Evolutionary conservation across 768 basidiomycete genomes (phyloP).

Genomic region (Leccinum rimulosum): DNA sequence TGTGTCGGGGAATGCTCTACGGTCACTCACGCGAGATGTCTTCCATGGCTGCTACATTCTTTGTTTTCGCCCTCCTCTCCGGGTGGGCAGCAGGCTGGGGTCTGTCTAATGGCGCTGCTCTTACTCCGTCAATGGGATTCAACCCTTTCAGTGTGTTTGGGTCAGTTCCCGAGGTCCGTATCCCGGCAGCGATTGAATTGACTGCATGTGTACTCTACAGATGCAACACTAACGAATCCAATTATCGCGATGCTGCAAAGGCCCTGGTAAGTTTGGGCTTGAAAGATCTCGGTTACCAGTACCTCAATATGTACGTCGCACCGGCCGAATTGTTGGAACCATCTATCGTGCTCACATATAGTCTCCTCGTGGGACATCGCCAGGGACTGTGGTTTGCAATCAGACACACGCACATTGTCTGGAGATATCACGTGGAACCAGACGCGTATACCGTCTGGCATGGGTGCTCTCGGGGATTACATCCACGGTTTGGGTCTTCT

Average conservation of each 20-base stretch:
- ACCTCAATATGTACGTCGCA: constrained; percentile 10
- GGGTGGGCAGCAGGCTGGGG: background rate
- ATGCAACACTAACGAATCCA: constrained; percentile 4
- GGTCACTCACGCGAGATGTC: background rate
- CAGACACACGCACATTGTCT: background rate
- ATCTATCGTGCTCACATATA: background rate
- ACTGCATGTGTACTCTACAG: background rate
- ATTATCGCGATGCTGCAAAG: constrained; percentile 4
- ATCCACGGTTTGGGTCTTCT: constrained; percentile 8
- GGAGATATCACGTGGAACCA: constrained; percentile 8
- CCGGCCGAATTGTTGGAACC: background rate
- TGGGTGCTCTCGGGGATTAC: constrained; percentile 10
- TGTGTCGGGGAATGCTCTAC: background rate
- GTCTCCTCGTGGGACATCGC: background rate
- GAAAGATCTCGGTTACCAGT: constrained; percentile 6
- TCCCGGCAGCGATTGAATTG: background rate
- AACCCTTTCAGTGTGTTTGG: constrained; percentile 12
- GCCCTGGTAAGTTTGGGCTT: constrained; percentile 6
- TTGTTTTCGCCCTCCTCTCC: background rate
- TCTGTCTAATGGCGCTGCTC: constrained; percentile 7
- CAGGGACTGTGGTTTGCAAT: constrained; percentile 17
- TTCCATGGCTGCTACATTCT: background rate
- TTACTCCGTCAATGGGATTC: constrained; percentile 14
- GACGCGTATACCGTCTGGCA: constrained; percentile 12
- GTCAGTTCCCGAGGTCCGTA: background rate